Base-by-base conservation (phyloP, 345 rosid species). In the Eucalyptus sp. region DNA sequence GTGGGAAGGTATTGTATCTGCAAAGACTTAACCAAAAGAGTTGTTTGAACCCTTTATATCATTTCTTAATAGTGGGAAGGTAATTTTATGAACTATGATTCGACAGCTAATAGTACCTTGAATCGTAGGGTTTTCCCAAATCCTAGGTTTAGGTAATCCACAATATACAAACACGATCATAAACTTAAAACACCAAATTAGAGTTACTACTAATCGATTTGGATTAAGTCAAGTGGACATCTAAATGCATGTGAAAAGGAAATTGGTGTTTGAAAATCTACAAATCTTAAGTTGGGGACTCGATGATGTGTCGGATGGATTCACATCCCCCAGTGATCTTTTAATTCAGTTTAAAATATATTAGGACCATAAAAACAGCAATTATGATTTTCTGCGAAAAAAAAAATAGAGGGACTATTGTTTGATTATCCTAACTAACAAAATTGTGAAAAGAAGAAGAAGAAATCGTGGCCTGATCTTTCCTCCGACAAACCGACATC, bases 381-480 rank as follows among this genome's bases (percentile, higher is more conserved):
- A 52, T 52, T 52, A 52, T 0, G 56, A 52, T 52, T 52, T 52
- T 52, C 24, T 52, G 56, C 17, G 4, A 49, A 49, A 7, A 0
- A 12, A 52, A 52, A 52, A 7, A 52, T 7, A 52, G 9, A 27
- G 66, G 66, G 66, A 27, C 31, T 25, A 60, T 0, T 62, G 17
- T 29, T 62, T 62, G 31, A 56, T 56, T 27, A 62, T 62, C 71
- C 71, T 62, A 13, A 62, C 71, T 62, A 62, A 62, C 9, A 13
- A 7, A 15, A 29, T 62, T 62, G 71, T 29, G 33, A 51, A 51
- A 51, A 6, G 4, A 58, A 25, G 13, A 29, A 29, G 64, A 33
- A 33, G 37, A 33, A 33, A 33, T 91, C 91, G 88, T 87, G 29
- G 41, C 84, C 1, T 16, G 41, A 93, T 90, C 58, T 62, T 29